phyloP scores from a whole-genome alignment of 139 green algal species.

The Pedinophyceae sp. region DNA sequence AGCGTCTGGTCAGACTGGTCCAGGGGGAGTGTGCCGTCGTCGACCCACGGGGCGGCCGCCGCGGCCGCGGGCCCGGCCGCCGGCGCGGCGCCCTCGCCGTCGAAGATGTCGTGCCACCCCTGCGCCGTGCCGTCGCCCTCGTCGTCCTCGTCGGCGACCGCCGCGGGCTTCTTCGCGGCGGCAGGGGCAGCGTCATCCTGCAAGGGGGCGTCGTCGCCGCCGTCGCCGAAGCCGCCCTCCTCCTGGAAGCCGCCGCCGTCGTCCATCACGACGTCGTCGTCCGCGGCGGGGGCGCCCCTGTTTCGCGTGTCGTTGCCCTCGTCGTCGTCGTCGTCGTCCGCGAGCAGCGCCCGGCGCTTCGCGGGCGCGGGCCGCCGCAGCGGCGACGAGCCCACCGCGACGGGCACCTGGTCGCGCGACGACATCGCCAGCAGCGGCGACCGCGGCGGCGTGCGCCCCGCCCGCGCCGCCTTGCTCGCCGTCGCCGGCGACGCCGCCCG shows the following conservation, averaged over 20 bases:
- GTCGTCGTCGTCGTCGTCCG: too few relatives aligned
- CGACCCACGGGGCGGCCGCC: not conserved
- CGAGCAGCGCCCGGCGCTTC: not conserved
- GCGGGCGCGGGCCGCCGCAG: not conserved
- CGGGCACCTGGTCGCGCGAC: not conserved
- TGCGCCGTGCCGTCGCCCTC: not conserved
- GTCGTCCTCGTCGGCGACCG: constrained; percentile 1
- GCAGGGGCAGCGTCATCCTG: not conserved
- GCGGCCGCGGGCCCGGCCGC: not conserved
- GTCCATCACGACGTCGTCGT: too few relatives aligned
- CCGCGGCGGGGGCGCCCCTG: too few relatives aligned
- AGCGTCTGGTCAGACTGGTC: constrained; percentile 39
- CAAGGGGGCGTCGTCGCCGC: not conserved
- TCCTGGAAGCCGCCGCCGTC: too few relatives aligned
- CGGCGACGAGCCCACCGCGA: not conserved
- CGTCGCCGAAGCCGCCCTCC: not conserved
- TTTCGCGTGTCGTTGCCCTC: too few relatives aligned
- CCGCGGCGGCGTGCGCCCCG: too few relatives aligned
- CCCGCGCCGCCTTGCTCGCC: constrained; percentile 3
- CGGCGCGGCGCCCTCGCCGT: not conserved
- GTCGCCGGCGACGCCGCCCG: too few relatives aligned
- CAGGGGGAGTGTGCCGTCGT: constrained; percentile 25
- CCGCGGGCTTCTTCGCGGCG: constrained; percentile 3
- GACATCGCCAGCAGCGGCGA: not conserved
- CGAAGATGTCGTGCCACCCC: not conserved